Base-by-base conservation (phyloP, 768 basidiomycete species). In the Pluteus cervinus region DNA sequence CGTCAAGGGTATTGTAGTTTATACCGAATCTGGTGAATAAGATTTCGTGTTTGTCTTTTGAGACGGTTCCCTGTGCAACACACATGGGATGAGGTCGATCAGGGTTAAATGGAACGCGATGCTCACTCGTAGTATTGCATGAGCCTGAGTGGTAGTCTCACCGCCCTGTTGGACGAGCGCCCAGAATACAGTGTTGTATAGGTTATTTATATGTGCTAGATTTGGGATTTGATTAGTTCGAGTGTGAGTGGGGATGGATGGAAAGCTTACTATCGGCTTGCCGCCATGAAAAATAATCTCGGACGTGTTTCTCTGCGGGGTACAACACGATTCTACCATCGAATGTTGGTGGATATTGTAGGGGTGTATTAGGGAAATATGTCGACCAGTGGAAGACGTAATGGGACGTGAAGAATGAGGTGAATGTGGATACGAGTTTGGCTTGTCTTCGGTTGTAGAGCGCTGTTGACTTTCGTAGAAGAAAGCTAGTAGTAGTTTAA, bases 151-250 rank as follows among this genome's bases (percentile, higher is more conserved):
- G 2, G 82, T 79, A 2, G 78, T 79, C 55, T 86, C 66, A 0
- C 81, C 84, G n/a, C 81, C 86, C 49, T 86, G 72, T 29, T 82
- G 81, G 0, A 98, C 79, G 23, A 99, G 73, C 0, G 91, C 86
- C 96, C 94, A 98, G 53, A 98, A 99, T 0, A 66, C 68, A 1
- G 96, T 97, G 53, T 99, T 99, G 64, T 98, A 93, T 16, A 99
- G 63, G 55, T 99, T 99, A 55, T 99, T 99, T 55, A 98, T 85
- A 55, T 99, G 96, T 0, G 96, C 93, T 97, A 55, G n/a, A n/a
- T 31, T 8, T 9, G n/a, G 2, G n/a, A 32, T n/a, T 3, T 23
- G 23, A 24, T 14, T 12, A 15, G 10, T 25, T 18, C 18, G n/a
- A n/a, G n/a, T n/a, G n/a, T n/a, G 12, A 11, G 23, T 15, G 6